Evolutionary conservation across 2,329 filamentous ascomycete genomes (phyloP).

Genomic region (Atkinsonella texensis): DNA sequence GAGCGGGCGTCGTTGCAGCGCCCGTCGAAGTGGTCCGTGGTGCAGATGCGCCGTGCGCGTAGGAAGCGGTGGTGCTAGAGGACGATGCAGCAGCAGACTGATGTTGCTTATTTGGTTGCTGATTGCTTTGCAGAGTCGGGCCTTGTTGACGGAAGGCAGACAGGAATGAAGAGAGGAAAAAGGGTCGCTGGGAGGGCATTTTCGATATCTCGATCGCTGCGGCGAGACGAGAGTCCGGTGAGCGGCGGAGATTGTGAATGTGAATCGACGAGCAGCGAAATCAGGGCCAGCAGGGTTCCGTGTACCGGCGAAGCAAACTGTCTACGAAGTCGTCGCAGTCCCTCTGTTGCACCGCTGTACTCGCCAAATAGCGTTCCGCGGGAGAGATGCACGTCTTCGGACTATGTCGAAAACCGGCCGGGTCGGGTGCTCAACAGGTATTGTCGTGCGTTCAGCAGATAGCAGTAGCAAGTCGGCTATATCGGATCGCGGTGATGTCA

Average conservation of each 20-base stretch:
- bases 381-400: neutral
- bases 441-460: neutral
- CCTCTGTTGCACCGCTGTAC: neutral
- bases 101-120: slow-evolving; percentile 24
- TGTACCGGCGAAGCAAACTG: neutral
- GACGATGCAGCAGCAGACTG: slow-evolving; percentile 17
- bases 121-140: slow-evolving; percentile 22
- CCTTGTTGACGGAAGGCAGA: slow-evolving; percentile 40
- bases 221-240: neutral
- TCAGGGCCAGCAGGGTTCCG: neutral
- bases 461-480: neutral
- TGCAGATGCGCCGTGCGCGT: slow-evolving; percentile 12
- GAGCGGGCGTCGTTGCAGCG: slow-evolving; percentile 12
- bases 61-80: slow-evolving; percentile 13
- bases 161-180: slow-evolving; percentile 45
- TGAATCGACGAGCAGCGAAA: neutral
- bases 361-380: neutral
- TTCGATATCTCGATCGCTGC: neutral
- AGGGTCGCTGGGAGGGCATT: slow-evolving; percentile 43
- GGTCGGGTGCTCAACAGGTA: neutral
- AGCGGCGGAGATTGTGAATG: neutral
- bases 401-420: neutral
- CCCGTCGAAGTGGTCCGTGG: slow-evolving; percentile 13
- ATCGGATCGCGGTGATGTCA: neutral
- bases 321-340: neutral